Percentiles rank a stretch among this genome's conserved stretches.
phyloP scores from a whole-genome alignment of 192 early-diverging fungal genomes.

The Gonapodya prolifera region DNA sequence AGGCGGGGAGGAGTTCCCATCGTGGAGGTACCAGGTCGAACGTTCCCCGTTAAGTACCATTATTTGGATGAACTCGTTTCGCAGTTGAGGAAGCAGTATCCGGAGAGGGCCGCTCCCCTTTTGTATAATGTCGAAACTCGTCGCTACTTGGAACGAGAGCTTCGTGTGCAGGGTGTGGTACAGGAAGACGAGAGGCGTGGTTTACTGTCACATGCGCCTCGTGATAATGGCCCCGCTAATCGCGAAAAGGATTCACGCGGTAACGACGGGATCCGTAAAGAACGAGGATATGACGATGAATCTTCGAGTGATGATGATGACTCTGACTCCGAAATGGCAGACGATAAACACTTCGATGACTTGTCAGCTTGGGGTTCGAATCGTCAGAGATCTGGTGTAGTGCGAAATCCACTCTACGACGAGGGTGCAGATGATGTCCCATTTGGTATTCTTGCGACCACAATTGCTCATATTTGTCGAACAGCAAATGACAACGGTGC shows the following conservation, averaged over 20 bases:
- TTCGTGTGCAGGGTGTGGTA: neutral
- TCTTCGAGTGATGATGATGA: constrained; percentile 13
- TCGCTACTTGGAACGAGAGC: neutral
- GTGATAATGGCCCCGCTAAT: constrained; percentile 8
- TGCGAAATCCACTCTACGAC: neutral
- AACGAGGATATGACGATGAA: constrained; percentile 2
- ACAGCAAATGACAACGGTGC: neutral
- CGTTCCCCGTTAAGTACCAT: neutral
- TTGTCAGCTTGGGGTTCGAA: neutral
- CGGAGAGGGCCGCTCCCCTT: neutral
- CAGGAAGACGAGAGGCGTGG: neutral
- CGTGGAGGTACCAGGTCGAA: neutral
- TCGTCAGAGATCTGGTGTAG: neutral
- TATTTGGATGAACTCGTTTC: neutral
- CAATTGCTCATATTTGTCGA: neutral
- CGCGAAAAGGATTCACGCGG: constrained; percentile 6
- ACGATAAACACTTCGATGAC: neutral
- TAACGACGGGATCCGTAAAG: neutral
- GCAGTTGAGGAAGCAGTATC: neutral
- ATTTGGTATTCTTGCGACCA: neutral
- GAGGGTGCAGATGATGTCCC: neutral
- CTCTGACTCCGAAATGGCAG: constrained; percentile 1
- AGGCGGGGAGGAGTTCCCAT: neutral
- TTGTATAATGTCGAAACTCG: neutral
- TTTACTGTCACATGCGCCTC: neutral